Percentiles rank a stretch among this genome's conserved stretches.
phyloP scores from a whole-genome alignment of 2,329 filamentous ascomycete species.

The Aspergillus texensis region DNA sequence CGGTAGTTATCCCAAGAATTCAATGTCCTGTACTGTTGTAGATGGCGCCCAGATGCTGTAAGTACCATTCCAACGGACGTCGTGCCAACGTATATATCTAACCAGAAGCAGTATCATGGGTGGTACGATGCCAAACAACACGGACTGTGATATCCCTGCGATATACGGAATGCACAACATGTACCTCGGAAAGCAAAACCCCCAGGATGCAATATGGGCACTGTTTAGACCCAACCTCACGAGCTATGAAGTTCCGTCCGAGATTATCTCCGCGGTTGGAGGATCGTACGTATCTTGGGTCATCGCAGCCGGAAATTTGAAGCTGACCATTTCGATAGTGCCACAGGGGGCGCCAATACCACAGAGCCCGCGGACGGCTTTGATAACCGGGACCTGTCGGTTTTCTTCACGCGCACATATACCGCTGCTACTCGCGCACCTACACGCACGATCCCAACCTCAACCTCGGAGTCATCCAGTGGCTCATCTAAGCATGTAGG shows the following conservation, averaged over 20 bases:
- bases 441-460: background rate
- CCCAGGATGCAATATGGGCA: slow-evolving; percentile 1
- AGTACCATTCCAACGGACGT: background rate
- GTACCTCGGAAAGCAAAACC: slow-evolving; percentile 11
- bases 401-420: slow-evolving; percentile 6
- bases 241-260: slow-evolving; percentile 3
- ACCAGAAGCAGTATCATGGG: slow-evolving; percentile 3
- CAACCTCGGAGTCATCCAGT: background rate
- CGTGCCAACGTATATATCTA: background rate
- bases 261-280: slow-evolving; percentile 6
- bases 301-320: background rate
- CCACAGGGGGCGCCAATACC: slow-evolving; percentile 2
- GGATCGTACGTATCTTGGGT: slow-evolving; percentile 3
- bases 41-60: slow-evolving; percentile 11
- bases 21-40: slow-evolving; percentile 1
- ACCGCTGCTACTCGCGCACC: background rate
- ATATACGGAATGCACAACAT: slow-evolving; percentile 12
- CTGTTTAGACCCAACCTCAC: slow-evolving; percentile 4
- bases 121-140: slow-evolving; percentile 5
- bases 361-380: background rate
- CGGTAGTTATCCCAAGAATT: background rate
- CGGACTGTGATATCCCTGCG: slow-evolving; percentile 3
- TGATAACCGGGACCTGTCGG: background rate
- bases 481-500: background rate
- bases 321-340: background rate